These are phyloP conservation scores for Podospora didyma DNA, from an alignment of 495 filamentous ascomycete genomes.

Conservation along the genomic window DNA sequence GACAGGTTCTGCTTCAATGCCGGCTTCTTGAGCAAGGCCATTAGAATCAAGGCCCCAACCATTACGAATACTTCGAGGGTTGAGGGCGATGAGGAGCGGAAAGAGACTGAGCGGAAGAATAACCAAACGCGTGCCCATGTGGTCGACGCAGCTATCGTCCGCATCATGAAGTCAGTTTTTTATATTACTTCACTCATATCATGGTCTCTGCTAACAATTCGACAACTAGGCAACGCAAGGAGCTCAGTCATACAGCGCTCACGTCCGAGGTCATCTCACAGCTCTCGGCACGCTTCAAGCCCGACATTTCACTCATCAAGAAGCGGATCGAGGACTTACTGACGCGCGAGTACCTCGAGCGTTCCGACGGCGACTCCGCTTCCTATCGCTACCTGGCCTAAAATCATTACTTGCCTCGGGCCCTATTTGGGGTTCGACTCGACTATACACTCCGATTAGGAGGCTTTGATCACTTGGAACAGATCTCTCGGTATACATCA, in stretches of 20 bases:
- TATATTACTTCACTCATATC: slow-evolving; percentile 2
- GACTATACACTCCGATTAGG: too few relatives aligned
- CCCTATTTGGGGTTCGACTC: too few relatives aligned
- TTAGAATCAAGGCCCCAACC: slow-evolving; percentile 70
- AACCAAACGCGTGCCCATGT: slow-evolving; percentile 70
- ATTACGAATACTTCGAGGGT: slow-evolving; percentile 80
- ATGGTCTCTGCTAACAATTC: slow-evolving; percentile 11
- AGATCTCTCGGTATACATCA: too few relatives aligned
- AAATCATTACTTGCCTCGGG: too few relatives aligned
- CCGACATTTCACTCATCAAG: slow-evolving; percentile 89
- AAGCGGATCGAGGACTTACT: slow-evolving; percentile 90
- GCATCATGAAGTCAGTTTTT: slow-evolving; percentile 86
- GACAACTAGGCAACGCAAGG: slow-evolving; percentile 95
- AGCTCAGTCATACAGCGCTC: slow-evolving; percentile 73
- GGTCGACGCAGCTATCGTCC: slow-evolving; percentile 86
- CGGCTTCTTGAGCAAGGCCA: slow-evolving; percentile 72
- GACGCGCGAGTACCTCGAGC: slow-evolving; percentile 88
- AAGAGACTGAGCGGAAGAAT: slow-evolving; percentile 84
- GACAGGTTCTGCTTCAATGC: slow-evolving; percentile 86
- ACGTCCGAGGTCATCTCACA: slow-evolving; percentile 81
- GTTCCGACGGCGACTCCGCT: slow-evolving; percentile 65
- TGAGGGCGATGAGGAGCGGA: slow-evolving; percentile 77
- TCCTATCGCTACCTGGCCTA: slow-evolving; percentile 74
- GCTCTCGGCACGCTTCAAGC: slow-evolving; percentile 74
- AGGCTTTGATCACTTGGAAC: too few relatives aligned